Evolutionary conservation across 208 protist species (phyloP), one percentile per base, ranked within the genome.

Genomic region (Leishmania arabica): DNA sequence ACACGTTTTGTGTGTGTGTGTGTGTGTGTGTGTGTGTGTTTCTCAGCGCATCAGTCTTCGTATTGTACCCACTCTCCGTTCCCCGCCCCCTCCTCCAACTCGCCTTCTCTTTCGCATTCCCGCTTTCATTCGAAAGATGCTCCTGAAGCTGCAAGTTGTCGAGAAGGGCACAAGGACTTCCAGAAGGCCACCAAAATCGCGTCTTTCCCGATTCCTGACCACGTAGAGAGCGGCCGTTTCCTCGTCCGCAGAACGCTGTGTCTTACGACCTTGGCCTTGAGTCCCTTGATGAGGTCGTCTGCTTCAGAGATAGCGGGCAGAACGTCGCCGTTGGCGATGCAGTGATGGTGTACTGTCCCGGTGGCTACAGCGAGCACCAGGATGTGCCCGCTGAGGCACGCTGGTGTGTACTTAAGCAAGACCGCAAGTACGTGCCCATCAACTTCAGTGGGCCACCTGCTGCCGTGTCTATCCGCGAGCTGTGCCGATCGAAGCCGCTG

Each of bases 321-420:
- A n/a, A 83, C 51, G n/a, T 89, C 66, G 47, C 65, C 1, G 75
- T 86, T 9, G 84, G 84, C 11, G 77, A 88, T 74, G 73, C 70
- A 31, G 86, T 91, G 15, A 66, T 65, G 5, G 69, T 79, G 34
- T 86, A 90, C 73, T 77, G 72, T 65, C 58, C 74, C 17, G 80
- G 86, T 9, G 84, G 83, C n/a, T 90, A 89, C 79, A 49, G 78
- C 62, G 86, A 87, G 84, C 89, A 86, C 69, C 81, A 86, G 60
- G 78, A 82, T 15, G 86, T 70, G 7, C 81, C 79, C 3, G 78
- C 83, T 27, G 69, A 70, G 56, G 71, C 62, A 37, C 87, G 74
- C 60, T 42, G 81, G 31, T 84, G 83, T 62, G 60, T 86, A 21
- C 78, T 83, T 0, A 60, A n/a, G 51, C 47, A 81, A 19, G 60